Base-by-base conservation (phyloP, 2,329 filamentous ascomycete genomes). In the Colletotrichum liaoningense region DNA sequence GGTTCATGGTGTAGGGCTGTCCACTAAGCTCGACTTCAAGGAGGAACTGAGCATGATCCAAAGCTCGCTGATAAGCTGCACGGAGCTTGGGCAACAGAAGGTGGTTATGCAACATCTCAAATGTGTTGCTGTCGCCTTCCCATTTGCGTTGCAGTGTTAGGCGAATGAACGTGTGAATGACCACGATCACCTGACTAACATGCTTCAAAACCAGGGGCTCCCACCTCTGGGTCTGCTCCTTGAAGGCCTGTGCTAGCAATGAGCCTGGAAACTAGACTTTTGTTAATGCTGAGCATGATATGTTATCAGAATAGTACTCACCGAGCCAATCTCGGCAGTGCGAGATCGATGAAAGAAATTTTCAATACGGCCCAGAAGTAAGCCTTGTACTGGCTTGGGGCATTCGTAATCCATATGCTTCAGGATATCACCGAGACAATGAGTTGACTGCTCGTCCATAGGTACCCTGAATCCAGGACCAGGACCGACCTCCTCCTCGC, bases 151-250 rank as follows among this genome's bases (percentile, higher is more conserved):
- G 69, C 3, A 93, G 80, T 0, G 88, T 78, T 0, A 75, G 77
- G 2, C 70, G 63, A 63, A 91, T 88, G 78, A 89, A 93, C 2
- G 80, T 69, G 58, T 93, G 89, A 0, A 91, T 85, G 0, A 88
- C 69, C 0, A 82, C 64, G 5, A 92, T 87, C 3, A 87, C 80
- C 30, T 88, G 85, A 71, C 85, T 86, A 5, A 90, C 82, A 72
- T 92, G 89, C 0, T 81, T 83, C 0, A 84, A 71, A 0, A 87
- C 84, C 1, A 93, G 77, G 0, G 72, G 59, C 0, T 81, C 76
- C 91, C 91, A 92, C 19, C 88, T 90, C 14, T 76, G 74, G 0
- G 89, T 86, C 69, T 92, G 90, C 42, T 86, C 84, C 33, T 85
- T 84, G 79, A 92, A 90, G 0, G 83, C 80, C 0, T 78, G 81